These are phyloP conservation scores for Medicago ruthenica DNA, from an alignment of 306 rosid genomes.

Conservation along the genomic window DNA sequence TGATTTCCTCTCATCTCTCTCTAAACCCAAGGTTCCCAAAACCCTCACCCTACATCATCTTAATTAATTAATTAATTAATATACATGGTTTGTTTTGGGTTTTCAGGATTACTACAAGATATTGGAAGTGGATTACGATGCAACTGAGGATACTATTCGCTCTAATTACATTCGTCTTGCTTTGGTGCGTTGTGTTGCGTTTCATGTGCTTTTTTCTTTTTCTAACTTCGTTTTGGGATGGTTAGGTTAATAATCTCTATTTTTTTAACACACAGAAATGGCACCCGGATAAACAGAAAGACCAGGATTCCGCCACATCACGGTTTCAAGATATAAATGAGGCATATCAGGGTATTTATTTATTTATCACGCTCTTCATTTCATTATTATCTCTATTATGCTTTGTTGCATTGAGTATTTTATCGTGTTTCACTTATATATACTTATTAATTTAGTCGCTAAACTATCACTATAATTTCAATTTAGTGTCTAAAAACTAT, in stretches of 20 bases:
- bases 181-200: constrained; percentile 60
- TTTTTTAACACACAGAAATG: constrained; percentile 65
- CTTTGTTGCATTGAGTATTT: too few relatives aligned
- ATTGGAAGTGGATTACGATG: constrained; percentile 92
- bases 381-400: too few relatives aligned
- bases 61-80: not conserved
- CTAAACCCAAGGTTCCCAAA: constrained; percentile 67
- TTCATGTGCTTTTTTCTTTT: not conserved
- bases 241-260: not conserved
- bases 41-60: not conserved
- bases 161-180: constrained; percentile 92
- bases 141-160: constrained; percentile 80
- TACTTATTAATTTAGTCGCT: too few relatives aligned
- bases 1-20: constrained; percentile 66
- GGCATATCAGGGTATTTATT: constrained; percentile 74
- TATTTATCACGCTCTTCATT: not conserved
- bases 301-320: constrained; percentile 66
- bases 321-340: constrained; percentile 91
- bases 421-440: too few relatives aligned
- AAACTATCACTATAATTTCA: too few relatives aligned
- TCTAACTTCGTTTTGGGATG: not conserved
- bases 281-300: constrained; percentile 96
- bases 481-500: too few relatives aligned
- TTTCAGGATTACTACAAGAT: constrained; percentile 86
- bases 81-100: not conserved